phyloP scores from a whole-genome alignment of 257 asterid species.

The Solanum bulbocastanum region DNA sequence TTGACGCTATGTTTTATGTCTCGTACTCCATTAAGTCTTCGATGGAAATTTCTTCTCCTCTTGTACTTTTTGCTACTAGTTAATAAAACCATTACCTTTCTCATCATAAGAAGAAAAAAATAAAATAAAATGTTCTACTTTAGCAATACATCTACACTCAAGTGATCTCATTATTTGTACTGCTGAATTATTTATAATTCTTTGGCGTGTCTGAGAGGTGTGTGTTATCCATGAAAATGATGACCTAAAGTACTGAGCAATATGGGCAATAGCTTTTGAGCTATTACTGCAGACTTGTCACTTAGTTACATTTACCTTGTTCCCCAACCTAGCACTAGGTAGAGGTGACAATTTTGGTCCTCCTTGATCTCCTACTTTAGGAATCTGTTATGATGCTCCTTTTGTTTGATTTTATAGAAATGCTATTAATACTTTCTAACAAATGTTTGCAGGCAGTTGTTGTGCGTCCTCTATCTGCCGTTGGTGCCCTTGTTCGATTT shows the following conservation, averaged over 20 bases:
- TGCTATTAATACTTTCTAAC: constrained; percentile 2
- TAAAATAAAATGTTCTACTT: not conserved
- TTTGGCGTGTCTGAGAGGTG: not conserved
- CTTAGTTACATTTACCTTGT: not conserved
- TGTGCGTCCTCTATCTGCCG: constrained; percentile 86
- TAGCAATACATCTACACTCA: not conserved
- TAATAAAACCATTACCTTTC: not conserved
- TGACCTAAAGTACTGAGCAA: not conserved
- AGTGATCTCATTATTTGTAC: not conserved
- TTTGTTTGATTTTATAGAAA: constrained; percentile 2
- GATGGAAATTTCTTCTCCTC: not conserved
- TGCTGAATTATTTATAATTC: not conserved
- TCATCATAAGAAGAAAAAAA: not conserved
- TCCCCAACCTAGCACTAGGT: not conserved
- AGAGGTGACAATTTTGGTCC: not conserved
- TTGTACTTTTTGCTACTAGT: not conserved
- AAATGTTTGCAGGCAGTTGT: constrained; percentile 72
- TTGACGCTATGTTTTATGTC: not conserved
- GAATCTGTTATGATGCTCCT: not conserved
- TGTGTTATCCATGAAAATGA: not conserved
- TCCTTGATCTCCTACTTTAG: constrained; percentile 3
- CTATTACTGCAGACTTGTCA: not conserved
- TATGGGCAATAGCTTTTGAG: not conserved
- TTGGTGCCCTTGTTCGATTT: constrained; percentile 93
- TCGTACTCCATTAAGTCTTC: not conserved